These are phyloP conservation scores for Aspergillus ostianus DNA, from an alignment of 495 filamentous ascomycete species.

Conservation along the genomic window DNA sequence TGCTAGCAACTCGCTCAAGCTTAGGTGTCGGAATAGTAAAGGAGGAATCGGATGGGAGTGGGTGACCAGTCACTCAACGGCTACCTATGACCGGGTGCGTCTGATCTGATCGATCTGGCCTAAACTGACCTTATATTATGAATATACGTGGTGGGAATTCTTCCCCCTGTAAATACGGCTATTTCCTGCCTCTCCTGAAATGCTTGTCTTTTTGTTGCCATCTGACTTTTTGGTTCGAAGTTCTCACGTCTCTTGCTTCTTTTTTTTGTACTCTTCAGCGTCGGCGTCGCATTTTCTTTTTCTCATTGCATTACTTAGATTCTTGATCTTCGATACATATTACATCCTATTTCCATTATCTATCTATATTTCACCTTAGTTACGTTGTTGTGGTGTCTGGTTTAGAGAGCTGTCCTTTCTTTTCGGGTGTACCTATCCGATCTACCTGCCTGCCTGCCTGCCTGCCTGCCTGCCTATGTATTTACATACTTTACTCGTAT, in stretches of 20 bases:
- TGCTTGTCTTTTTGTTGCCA: conserved; percentile 6
- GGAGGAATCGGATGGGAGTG: neutral
- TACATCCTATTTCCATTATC: conserved; percentile 1
- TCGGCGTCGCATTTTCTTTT: conserved; percentile 12
- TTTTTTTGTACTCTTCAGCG: conserved; percentile 5
- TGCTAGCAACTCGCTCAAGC: neutral
- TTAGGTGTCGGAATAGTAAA: neutral
- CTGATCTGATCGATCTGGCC: too few species aligned
- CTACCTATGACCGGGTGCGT: too few species aligned
- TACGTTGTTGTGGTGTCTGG: neutral
- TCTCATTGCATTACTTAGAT: too few species aligned
- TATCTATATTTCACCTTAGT: too few species aligned
- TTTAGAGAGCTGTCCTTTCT: too few species aligned
- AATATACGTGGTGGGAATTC: too few species aligned
- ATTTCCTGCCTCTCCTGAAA: neutral
- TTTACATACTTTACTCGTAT: too few species aligned
- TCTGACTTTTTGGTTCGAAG: conserved; percentile 1
- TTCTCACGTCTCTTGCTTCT: neutral
- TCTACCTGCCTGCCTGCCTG: too few species aligned
- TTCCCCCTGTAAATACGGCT: conserved; percentile 9
- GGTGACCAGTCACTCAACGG: neutral
- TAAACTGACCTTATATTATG: too few species aligned
- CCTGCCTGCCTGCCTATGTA: too few species aligned
- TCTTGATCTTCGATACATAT: neutral
- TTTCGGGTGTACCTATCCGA: too few species aligned